A percentile compares a stretch with the other conserved stretches of the same genome.
These are phyloP conservation scores for Yarrowia sp. DNA, from an alignment of 805 yeast species.

Conservation along the genomic window DNA sequence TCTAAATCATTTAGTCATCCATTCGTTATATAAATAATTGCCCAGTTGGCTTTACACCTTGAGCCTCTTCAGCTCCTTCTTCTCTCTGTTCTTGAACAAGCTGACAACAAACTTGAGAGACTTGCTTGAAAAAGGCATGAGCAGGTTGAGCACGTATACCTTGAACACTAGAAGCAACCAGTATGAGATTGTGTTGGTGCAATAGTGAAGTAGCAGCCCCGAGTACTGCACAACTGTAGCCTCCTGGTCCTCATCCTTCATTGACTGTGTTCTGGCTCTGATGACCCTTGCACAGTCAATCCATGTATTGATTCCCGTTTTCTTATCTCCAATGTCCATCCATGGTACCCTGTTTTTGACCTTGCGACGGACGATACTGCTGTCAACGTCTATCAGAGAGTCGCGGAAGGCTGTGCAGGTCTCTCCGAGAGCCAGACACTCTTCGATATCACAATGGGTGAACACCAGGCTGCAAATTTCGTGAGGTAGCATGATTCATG, in stretches of 20 bases:
- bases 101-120: neutral
- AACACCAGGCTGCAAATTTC: constrained; percentile 23
- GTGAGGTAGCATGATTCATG: constrained; percentile 20
- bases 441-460: constrained; percentile 7
- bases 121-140: neutral
- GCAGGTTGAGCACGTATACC: constrained; percentile 14
- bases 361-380: constrained; percentile 3
- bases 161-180: constrained; percentile 9
- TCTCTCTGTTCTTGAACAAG: neutral
- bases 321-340: constrained; percentile 5
- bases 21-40: constrained; percentile 1
- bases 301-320: constrained; percentile 15
- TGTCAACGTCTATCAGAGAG: constrained; percentile 6
- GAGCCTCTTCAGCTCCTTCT: neutral
- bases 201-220: neutral
- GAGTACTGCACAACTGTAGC: constrained; percentile 15
- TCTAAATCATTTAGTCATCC: too few species aligned
- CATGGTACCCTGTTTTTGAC: constrained; percentile 14
- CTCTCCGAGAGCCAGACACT: constrained; percentile 17
- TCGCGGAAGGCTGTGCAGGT: constrained; percentile 16
- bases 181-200: constrained; percentile 7
- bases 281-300: constrained; percentile 12
- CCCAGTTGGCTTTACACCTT: neutral
- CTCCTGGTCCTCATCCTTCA: constrained; percentile 18
- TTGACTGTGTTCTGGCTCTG: neutral